Evolutionary conservation across 495 filamentous ascomycete genomes (phyloP), one percentile per base, ranked within the genome.

Genomic region (Cercophora newfieldiana): DNA sequence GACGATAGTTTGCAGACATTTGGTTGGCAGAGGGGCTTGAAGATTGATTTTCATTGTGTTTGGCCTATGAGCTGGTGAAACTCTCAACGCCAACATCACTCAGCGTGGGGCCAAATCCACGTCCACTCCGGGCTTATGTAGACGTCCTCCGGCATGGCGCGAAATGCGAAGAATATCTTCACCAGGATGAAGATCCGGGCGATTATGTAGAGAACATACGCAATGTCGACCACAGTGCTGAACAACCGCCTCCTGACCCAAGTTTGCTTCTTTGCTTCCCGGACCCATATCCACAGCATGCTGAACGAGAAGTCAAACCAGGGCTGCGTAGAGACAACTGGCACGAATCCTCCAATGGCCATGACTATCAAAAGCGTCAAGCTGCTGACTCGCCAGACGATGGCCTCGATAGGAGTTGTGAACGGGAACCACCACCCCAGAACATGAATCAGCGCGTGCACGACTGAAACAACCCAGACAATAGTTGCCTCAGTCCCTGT

Each of bases 401-500:
- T 31, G 4, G 18, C 18, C 53, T 73, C 71, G 16, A 33, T 44
- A 0, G 0, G n/a, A 2, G 69, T 73, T n/a, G 71, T 59, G 31
- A 73, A 74, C 0, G 55, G 57, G 55, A 74, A 74, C 22, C 54
- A 61, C 69, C 69, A 74, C 6, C 66, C 64, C n/a, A 66, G 21
- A 16, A 71, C 37, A 56, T 72, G 69, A 19, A 69, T 25, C 7
- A 30, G 28, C 1, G 67, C 67, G 55, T 71, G 69, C 0, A 64
- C 29, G 3, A 74, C 61, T 14, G 71, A 69, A 1, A 72, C 48
- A 1, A 69, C 58, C 66, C 71, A 71, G n/a, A 65, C 44, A 24
- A 71, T 63, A 6, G 64, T 59, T 3, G 71, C 71, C 56, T 68
- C 61, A 24, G 68, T 65, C 5, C 61, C 49, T 0, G 66, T 68